These are phyloP conservation scores for Cystobasidium tubakii DNA, from an alignment of 768 basidiomycete genomes.

Conservation along the genomic window DNA sequence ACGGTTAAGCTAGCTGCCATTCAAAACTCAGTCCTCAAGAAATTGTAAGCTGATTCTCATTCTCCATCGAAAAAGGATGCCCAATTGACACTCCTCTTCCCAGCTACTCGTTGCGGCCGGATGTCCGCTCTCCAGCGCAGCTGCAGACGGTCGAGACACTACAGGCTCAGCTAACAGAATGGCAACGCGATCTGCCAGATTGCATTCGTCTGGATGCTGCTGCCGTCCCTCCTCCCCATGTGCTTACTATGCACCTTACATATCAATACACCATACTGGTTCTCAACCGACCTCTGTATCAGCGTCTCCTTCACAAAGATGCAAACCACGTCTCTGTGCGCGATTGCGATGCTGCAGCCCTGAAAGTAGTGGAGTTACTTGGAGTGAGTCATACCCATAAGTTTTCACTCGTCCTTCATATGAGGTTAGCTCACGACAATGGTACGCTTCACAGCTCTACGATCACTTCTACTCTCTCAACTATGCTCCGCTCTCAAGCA, in stretches of 20 bases:
- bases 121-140: constrained; percentile 27
- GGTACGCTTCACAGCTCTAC: not conserved
- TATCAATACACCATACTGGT: constrained; percentile 15
- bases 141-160: not conserved
- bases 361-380: constrained; percentile 17
- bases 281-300: constrained; percentile 6
- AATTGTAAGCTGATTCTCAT: constrained; percentile 16
- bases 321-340: not conserved
- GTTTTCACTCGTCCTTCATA: too few relatives aligned
- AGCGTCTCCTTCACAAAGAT: constrained; percentile 13
- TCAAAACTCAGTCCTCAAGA: constrained; percentile 9
- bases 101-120: constrained; percentile 18
- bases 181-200: not conserved
- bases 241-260: constrained; percentile 2
- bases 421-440: too few relatives aligned
- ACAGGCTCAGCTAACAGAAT: not conserved
- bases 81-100: not conserved
- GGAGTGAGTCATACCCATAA: not conserved
- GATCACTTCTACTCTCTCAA: constrained; percentile 19
- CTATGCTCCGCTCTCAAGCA: constrained; percentile 14
- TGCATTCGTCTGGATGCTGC: constrained; percentile 3
- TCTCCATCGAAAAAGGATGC: constrained; percentile 7
- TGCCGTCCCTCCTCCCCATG: constrained; percentile 7
- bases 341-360: constrained; percentile 3
- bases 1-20: constrained; percentile 12